Evolutionary conservation across 2,329 filamentous ascomycete species (phyloP).

Genomic region (Fusarium musae): DNA sequence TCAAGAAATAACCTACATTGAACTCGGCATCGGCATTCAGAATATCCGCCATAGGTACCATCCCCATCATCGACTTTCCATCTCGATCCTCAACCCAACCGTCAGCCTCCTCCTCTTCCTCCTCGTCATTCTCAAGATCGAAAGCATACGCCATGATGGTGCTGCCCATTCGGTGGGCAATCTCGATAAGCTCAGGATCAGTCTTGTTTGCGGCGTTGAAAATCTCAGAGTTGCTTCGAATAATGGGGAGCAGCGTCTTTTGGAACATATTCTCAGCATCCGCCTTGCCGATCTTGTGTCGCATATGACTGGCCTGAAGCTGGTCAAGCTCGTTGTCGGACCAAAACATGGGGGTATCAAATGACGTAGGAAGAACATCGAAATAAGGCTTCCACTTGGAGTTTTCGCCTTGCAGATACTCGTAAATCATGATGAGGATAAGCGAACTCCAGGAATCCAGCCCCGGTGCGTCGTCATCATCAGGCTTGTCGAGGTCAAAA

Average conservation of each 20-base stretch:
- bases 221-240: conserved; percentile 57
- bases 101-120: conserved; percentile 69
- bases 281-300: conserved; percentile 78
- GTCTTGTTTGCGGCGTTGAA: conserved; percentile 54
- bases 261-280: conserved; percentile 77
- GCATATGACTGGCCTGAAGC: conserved; percentile 81
- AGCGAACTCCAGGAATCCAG: conserved; percentile 66
- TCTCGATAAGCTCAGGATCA: conserved; percentile 58
- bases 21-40: conserved; percentile 90
- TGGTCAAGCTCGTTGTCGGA: conserved; percentile 72
- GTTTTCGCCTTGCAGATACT: conserved; percentile 66
- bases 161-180: conserved; percentile 85
- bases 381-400: conserved; percentile 85
- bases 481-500: conserved; percentile 55
- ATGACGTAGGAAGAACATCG: conserved; percentile 74
- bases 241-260: conserved; percentile 60
- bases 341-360: conserved; percentile 96
- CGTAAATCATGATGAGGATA: conserved; percentile 85
- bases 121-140: conserved; percentile 73
- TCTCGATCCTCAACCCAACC: conserved; percentile 74
- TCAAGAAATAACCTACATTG: conserved; percentile 65
- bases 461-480: conserved; percentile 51
- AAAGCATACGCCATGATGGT: conserved; percentile 95
- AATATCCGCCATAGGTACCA: conserved; percentile 92
- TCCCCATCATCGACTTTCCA: conserved; percentile 73